phyloP scores from a whole-genome alignment of 1,139 yeast species.

The Pichia sp. region DNA sequence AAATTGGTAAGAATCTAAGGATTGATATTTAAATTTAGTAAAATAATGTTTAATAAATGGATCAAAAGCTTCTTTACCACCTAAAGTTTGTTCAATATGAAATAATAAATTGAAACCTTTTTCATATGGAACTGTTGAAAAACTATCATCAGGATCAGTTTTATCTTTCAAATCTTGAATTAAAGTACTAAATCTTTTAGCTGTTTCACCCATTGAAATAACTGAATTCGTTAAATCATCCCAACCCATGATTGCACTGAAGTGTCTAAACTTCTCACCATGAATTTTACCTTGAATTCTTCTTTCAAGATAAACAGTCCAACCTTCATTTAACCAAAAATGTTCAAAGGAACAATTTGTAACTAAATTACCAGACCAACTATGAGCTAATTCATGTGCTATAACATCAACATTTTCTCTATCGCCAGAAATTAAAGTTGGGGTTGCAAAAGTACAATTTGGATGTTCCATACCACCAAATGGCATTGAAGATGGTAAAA shows the following conservation, averaged over 20 bases:
- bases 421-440: slow-evolving; percentile 82
- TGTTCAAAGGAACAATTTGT: slow-evolving; percentile 91
- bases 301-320: slow-evolving; percentile 91
- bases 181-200: slow-evolving; percentile 53
- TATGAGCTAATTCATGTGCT: slow-evolving; percentile 89
- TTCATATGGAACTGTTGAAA: slow-evolving; percentile 84
- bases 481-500: slow-evolving; percentile 80
- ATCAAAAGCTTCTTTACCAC: slow-evolving; percentile 69
- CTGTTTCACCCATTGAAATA: slow-evolving; percentile 49
- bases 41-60: slow-evolving; percentile 78
- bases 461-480: slow-evolving; percentile 98
- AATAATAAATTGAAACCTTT: slow-evolving; percentile 80
- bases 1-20: slow-evolving; percentile 78
- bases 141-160: slow-evolving; percentile 83
- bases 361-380: slow-evolving; percentile 88
- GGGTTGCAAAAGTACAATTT: slow-evolving; percentile 85
- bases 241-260: slow-evolving; percentile 86
- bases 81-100: slow-evolving; percentile 60
- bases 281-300: slow-evolving; percentile 71
- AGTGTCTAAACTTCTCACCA: slow-evolving; percentile 73
- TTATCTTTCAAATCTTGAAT: slow-evolving; percentile 61
- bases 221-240: slow-evolving; percentile 65
- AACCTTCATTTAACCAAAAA: slow-evolving; percentile 93
- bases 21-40: slow-evolving; percentile 55
- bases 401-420: slow-evolving; percentile 80